Evolutionary conservation across 108 stramenopile genomes (phyloP), one percentile per base, ranked within the genome.

Genomic region (Cylindrotheca fusiformis): DNA sequence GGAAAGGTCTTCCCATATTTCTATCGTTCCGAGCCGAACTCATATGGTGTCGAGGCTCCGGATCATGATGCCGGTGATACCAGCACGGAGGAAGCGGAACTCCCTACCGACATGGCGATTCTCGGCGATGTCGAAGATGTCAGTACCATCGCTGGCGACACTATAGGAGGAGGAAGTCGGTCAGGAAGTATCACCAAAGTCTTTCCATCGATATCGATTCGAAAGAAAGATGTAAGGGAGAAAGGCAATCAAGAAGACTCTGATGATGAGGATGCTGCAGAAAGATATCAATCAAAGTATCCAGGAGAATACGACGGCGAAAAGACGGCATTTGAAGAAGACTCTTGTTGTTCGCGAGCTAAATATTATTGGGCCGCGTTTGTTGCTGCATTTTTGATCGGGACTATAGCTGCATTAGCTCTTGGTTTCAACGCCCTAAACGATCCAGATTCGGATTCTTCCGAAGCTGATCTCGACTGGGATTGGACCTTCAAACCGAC

Each of bases 141-240:
- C 20, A 74, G 72, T 33, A 74, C 72, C 4, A 31, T 74, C 41
- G 72, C 65, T 33, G 58, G 58, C 45, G 72, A 74, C 32, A 74
- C 72, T 6, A 58, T 67, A 19, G 48, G 31, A n/a, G 72, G 64
- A 32, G 54, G 65, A 49, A n/a, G n/a, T n/a, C n/a, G n/a, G n/a
- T n/a, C n/a, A n/a, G 10, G 14, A 41, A 41, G 36, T 14, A 41
- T 41, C 36, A 41, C 36, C 6, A 41, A 41, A 14, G 10, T 41
- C 6, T 41, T 41, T 41, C 36, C 36, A 41, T 41, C 14, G 14
- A 41, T 41, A 41, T 6, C 36, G 10, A 41, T 41, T 14, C 6
- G 14, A 14, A 41, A 6, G 36, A 41, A 41, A 41, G 14, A 14
- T 41, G 36, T 6, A 41, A 14, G 14, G 36, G 36, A 6, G 36